Base-by-base conservation (phyloP, 352 stramenopile genomes). In the Phytopythium litorale region DNA sequence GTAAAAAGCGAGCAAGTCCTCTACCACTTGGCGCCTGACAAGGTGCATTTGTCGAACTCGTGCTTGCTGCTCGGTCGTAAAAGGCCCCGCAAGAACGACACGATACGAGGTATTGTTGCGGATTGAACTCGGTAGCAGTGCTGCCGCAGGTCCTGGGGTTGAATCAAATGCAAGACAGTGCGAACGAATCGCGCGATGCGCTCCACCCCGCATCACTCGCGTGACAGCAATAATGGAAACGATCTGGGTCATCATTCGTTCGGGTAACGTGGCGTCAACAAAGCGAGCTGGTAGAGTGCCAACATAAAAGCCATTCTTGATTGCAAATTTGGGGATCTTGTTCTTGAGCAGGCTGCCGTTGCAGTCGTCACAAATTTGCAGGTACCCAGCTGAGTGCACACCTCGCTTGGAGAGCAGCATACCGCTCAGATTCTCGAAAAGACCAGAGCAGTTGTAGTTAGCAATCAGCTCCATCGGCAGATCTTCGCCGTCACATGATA, bases 231-330 rank as follows among this genome's bases (percentile, higher is more conserved):
- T 19, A 2, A 50, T 13, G 8, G 63, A 63, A 1, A 62, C 45
- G 4, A 64, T 38, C 56, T 71, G 59, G 1, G 65, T 66, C 65
- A 71, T 67, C 7, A 55, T 6, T 7, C 49, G 49, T 11, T 55
- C 49, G 19, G 49, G 25, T 7, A 55, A 11, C 6, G 49, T 55
- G 2, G 8, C 12, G 25, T 37, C 49, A 2, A 23, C 49, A 12
- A 38, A 55, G 11, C 25, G 11, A 4, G 3, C n/a, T 4, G 49
- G 49, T 23, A 55, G 12, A 9, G 25, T 13, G 3, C 25, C 67
- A 3, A 73, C 25, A 28, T 46, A 70, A 35, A 73, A 73, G 9
- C 67, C 67, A 42, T 73, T 73, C 1, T 65, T 65, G 37, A 73
- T 73, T 11, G 67, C 38, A 25, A 56, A 70, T n/a, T 63, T 73